Conservation (phyloP, 306 rosid species). For the Acmispon strigosus region DNA sequence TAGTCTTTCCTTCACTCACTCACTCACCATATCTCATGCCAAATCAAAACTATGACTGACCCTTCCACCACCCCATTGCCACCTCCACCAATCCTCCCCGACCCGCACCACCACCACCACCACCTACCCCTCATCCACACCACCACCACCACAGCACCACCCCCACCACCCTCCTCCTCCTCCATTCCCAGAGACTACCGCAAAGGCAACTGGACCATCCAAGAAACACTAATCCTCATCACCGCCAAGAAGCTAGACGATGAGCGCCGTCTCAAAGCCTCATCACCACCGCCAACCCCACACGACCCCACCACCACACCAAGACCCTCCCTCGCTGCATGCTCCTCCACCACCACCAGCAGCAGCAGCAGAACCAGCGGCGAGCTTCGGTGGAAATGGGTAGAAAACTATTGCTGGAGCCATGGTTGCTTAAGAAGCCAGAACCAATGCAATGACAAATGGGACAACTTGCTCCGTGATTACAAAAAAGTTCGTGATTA, state of each 20-base stretch:
- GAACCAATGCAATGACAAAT: conserved; percentile 64
- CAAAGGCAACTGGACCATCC: conserved; percentile 62
- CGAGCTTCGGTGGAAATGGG: conserved; percentile 66
- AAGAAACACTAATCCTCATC: conserved; percentile 51
- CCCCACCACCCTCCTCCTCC: conserved; percentile 11
- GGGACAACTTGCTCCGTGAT: conserved; percentile 67
- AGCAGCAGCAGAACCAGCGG: conserved; percentile 32
- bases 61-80: conserved; percentile 49
- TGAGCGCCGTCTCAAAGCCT: conserved; percentile 31
- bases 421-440: conserved; percentile 55
- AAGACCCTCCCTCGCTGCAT: not conserved
- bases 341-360: not conserved
- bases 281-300: not conserved
- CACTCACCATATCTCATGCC: conserved; percentile 25
- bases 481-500: conserved; percentile 59
- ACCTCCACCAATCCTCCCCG: conserved; percentile 21
- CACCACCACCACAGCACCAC: not conserved
- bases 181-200: conserved; percentile 40
- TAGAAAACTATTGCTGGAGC: conserved; percentile 67
- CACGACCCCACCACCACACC: not conserved
- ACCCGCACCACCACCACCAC: conserved; percentile 10
- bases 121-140: conserved; percentile 13
- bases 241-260: conserved; percentile 56
- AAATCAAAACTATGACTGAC: conserved; percentile 49
- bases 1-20: not conserved